Evolutionary conservation across 129 eudicot genomes (phyloP), one percentile per base, ranked within the genome.

Genomic region (Calendula officinalis): DNA sequence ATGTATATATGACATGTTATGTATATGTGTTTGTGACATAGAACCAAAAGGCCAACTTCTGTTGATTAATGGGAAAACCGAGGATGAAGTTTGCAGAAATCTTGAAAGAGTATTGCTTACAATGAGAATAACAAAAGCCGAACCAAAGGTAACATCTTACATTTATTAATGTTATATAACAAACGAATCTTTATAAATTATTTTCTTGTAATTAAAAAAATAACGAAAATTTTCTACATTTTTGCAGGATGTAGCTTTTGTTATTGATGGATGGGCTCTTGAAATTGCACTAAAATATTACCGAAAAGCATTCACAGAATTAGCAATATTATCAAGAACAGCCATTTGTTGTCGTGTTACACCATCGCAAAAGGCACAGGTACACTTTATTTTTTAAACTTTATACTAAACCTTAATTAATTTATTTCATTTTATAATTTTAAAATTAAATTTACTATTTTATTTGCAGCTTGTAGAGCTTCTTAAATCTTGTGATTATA

Each of bases 351-450:
- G 99, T 73, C 97, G 99, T 49, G 97, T 86, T 62, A 94, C 99
- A 44, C 99, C 99, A 56, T 94, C 99, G 22, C 99, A 94, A 71
- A 94, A 94, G 76, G 99, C 99, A 38, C 99, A 92, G 99, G 99
- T 92, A 44, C 30, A 22, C 30, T 22, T 22, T 22, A 22, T 22
- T 22, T 22, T 0, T 22, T 22, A 22, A 22, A 22, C 30, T 22
- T 22, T 22, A 22, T 22, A 22, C 2, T 22, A 22, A 22, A 22
- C 30, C 30, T 22, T 22, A 22, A n/a, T n/a, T n/a, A n/a, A n/a
- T 22, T 22, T 58, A 15, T 44, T 58, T 57, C 49, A 12, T 58
- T 17, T 32, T 47, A 70, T 30, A 10, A 27, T 60, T 59, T 59
- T 22, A 22, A n/a, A n/a, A n/a, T n/a, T n/a, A n/a, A n/a, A 22